Evolutionary conservation across 495 filamentous ascomycete genomes (phyloP).

Genomic region (Pseudoneurospora amorphoporcata): DNA sequence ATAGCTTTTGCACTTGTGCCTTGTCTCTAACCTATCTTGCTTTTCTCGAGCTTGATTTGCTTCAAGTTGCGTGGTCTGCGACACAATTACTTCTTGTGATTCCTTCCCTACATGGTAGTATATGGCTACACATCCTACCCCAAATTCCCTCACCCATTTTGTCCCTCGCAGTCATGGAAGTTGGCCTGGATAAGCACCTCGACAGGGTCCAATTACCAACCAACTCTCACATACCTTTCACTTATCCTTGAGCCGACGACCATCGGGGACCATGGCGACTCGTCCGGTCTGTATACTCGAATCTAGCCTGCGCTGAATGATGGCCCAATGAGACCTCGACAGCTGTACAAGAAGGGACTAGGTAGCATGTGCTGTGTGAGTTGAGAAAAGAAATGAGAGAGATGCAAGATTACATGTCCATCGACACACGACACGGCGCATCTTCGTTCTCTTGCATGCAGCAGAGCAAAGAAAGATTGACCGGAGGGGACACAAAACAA

Average conservation of each 20-base stretch:
- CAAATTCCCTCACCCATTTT: not conserved
- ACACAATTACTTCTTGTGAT: not conserved
- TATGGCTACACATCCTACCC: not conserved
- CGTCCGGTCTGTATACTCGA: not conserved
- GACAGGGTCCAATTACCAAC: not conserved
- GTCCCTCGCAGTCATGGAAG: not conserved
- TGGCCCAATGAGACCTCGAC: not conserved
- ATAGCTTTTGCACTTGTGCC: not conserved
- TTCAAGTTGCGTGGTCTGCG: not conserved
- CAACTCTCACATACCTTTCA: not conserved
- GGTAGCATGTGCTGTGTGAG: not conserved
- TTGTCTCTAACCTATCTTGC: not conserved
- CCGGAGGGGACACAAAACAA: not conserved
- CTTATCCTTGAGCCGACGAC: not conserved
- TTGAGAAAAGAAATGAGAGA: not conserved
- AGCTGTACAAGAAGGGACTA: not conserved
- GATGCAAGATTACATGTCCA: not conserved
- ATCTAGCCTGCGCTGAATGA: not conserved
- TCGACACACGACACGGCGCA: not conserved
- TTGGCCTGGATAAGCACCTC: not conserved
- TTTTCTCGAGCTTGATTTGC: not conserved
- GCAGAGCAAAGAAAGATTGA: not conserved
- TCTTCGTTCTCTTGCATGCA: not conserved
- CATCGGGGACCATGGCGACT: not conserved
- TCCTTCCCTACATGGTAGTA: not conserved